Evolutionary conservation across 768 basidiomycete genomes (phyloP).

Genomic region (Panaeolus papilionaceus): DNA sequence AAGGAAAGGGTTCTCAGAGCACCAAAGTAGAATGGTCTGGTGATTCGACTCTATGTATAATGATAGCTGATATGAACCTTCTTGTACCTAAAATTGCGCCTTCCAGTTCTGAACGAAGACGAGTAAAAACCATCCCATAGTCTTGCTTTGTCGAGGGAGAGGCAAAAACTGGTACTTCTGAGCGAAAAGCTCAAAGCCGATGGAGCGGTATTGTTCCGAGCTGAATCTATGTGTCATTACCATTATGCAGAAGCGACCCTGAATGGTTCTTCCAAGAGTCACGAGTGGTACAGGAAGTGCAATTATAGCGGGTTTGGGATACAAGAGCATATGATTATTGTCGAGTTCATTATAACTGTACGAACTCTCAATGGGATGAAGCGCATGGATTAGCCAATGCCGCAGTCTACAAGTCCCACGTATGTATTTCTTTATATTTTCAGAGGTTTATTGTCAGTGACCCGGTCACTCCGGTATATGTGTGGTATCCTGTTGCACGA

Average conservation of each 20-base stretch:
- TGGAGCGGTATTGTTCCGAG: constrained; percentile 1
- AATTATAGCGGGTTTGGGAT: constrained; percentile 9
- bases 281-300: constrained; percentile 12
- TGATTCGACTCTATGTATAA: constrained; percentile 1
- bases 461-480: constrained; percentile 10
- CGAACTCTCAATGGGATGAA: background rate
- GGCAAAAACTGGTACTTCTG: background rate
- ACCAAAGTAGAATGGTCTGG: background rate
- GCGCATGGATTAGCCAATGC: background rate
- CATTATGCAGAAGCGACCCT: background rate
- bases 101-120: constrained; percentile 1
- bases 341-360: background rate
- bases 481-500: background rate
- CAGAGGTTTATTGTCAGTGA: background rate
- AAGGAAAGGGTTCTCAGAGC: background rate
- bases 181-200: background rate
- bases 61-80: constrained; percentile 10
- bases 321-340: constrained; percentile 1
- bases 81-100: constrained; percentile 4
- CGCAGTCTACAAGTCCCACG: background rate
- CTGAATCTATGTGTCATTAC: constrained; percentile 11
- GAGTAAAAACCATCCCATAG: background rate
- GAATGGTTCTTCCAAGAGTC: background rate
- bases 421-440: background rate
- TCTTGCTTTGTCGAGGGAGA: background rate